Percentiles rank a stretch among this genome's conserved stretches.
These are phyloP conservation scores for Luvunga scandens DNA, from an alignment of 345 rosid species.

Conservation along the genomic window DNA sequence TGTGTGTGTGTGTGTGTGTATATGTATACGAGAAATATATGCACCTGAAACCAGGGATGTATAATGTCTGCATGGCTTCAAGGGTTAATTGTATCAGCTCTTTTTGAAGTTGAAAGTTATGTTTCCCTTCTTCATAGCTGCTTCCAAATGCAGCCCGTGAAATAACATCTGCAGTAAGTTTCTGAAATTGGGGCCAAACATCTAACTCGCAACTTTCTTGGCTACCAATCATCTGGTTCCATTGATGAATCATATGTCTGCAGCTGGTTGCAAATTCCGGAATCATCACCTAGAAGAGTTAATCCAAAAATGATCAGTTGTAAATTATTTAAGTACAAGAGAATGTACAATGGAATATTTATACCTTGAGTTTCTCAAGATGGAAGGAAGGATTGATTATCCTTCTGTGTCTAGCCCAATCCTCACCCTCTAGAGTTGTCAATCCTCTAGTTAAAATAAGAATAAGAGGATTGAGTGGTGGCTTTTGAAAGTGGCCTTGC, in stretches of 20 bases:
- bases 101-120: constrained; percentile 40
- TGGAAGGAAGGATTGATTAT: constrained; percentile 50
- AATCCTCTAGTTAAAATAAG: constrained; percentile 37
- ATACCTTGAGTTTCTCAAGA: constrained; percentile 43
- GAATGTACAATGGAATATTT: background rate
- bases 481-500: constrained; percentile 44
- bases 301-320: background rate
- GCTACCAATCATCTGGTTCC: constrained; percentile 31
- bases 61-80: constrained; percentile 36
- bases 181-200: constrained; percentile 45
- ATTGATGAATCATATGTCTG: constrained; percentile 31
- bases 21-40: too few relatives aligned
- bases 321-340: background rate
- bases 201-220: constrained; percentile 40
- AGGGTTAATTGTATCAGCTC: constrained; percentile 27
- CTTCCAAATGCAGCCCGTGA: constrained; percentile 52
- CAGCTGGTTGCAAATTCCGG: constrained; percentile 37
- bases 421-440: constrained; percentile 38
- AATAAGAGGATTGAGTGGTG: constrained; percentile 31
- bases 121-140: constrained; percentile 50
- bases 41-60: constrained; percentile 50
- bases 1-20: too few relatives aligned
- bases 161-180: constrained; percentile 41
- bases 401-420: constrained; percentile 46
- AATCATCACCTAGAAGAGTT: constrained; percentile 30